Evolutionary conservation across 805 yeast species (phyloP), one percentile per base, ranked within the genome.

Genomic region (Saturnispora sekii): DNA sequence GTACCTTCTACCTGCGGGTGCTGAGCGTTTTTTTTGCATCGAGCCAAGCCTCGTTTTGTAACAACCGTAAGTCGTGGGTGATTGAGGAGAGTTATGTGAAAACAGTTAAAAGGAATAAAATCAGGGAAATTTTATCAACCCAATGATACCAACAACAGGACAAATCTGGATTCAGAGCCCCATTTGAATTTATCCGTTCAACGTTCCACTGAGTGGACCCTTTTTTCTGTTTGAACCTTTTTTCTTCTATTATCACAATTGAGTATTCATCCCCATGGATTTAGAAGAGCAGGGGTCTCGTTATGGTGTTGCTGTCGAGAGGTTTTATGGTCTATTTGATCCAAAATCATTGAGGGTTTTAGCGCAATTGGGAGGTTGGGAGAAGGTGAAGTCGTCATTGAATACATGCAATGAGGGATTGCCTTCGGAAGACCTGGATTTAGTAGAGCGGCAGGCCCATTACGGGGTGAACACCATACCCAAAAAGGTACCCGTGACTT

Each of bases 381-480:
- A 60, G n/a, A 15, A 45, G 10, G 21, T 68, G 63, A 44, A 60
- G 54, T 21, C 42, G 49, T 28, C 55, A 53, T 30, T 67, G 66
- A 43, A 58, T 61, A 50, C 79, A 1, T 26, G 12, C 21, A 40
- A 51, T 3, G 51, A 48, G 2, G 86, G 85, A 0, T 57, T 79
- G 11, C 52, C 67, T 18, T 57, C 37, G 2, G 41, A 63, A 2
- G 55, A 65, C 15, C 53, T 60, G 3, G 69, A 69, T 32, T 39
- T 51, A 7, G 48, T 53, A 3, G 47, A 52, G 4, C 67, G 95
- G 44, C 51, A 51, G 1, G 49, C 55, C n/a, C 63, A 60, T 5
- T 93, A 76, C 60, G 96, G 95, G 18, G 65, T 61, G 14, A 93
- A 93, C 59, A 62, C 57, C 18, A 61, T 93, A 15, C 97, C 97